These are phyloP conservation scores for Silybum marianum DNA, from an alignment of 129 eudicot species.

Conservation along the genomic window DNA sequence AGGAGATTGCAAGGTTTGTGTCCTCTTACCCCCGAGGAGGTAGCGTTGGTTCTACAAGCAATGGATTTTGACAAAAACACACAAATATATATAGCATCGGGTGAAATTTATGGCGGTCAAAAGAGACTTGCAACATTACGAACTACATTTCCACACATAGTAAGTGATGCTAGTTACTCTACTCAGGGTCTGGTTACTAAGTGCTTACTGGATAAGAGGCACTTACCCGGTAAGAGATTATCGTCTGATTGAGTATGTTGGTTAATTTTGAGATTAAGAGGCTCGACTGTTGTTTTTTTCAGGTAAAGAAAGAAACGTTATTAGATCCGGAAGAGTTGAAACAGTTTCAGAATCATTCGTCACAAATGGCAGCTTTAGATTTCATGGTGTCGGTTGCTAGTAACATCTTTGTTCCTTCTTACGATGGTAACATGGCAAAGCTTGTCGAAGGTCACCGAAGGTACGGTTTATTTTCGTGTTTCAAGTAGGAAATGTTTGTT, in stretches of 20 bases:
- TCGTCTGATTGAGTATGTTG: neutral
- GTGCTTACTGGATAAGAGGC: neutral
- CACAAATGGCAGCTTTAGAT: slow-evolving; percentile 99
- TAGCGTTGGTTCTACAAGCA: slow-evolving; percentile 72
- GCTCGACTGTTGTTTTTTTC: slow-evolving; percentile 23
- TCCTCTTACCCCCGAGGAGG: slow-evolving; percentile 97
- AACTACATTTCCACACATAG: slow-evolving; percentile 73
- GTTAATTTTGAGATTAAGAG: neutral
- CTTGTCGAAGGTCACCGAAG: slow-evolving; percentile 99
- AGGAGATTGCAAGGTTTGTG: slow-evolving; percentile 83
- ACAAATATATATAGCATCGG: slow-evolving; percentile 95
- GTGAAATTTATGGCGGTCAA: slow-evolving; percentile 90
- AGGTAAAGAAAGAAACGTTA: slow-evolving; percentile 87
- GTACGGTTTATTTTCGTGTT: slow-evolving; percentile 33
- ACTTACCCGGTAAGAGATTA: no score
- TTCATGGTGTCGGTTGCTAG: slow-evolving; percentile 96
- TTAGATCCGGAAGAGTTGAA: slow-evolving; percentile 65
- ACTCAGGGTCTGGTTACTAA: neutral
- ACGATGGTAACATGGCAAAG: slow-evolving; percentile 97
- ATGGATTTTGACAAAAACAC: slow-evolving; percentile 65
- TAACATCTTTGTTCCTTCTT: slow-evolving; percentile 85
- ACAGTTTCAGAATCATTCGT: slow-evolving; percentile 87
- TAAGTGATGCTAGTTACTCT: slow-evolving; percentile 45
- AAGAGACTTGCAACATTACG: slow-evolving; percentile 71
- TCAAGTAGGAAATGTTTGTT: neutral